Conservation (phyloP, 2,329 filamentous ascomycete genomes). For the Aspergillus carbonarius region DNA sequence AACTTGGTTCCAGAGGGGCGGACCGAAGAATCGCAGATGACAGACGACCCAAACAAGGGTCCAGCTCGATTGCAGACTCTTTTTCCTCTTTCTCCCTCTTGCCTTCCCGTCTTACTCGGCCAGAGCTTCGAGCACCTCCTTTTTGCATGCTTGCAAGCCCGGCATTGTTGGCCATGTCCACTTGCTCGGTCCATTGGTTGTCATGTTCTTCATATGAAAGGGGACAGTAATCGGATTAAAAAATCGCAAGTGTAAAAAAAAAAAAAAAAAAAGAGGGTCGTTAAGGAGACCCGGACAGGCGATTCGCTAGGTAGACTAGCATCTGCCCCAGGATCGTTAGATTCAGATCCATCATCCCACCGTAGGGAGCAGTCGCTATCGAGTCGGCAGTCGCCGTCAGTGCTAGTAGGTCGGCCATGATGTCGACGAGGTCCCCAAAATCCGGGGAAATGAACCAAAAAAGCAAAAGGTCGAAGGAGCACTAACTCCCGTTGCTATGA, state of each 20-base stretch:
- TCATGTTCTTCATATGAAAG: neutral
- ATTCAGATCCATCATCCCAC: slow-evolving; percentile 10
- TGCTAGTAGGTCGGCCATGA: neutral
- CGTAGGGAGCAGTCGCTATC: neutral
- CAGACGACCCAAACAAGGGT: neutral
- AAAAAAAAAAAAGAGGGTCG: neutral
- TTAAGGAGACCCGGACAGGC: neutral
- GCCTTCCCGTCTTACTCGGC: neutral
- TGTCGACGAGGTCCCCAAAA: neutral
- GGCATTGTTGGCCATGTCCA: neutral
- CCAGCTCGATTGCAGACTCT: neutral
- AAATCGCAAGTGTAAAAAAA: neutral
- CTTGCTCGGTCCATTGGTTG: neutral
- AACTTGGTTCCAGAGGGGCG: neutral
- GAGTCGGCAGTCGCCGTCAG: neutral
- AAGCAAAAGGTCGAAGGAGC: neutral
- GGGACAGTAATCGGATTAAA: neutral
- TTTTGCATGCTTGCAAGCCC: neutral
- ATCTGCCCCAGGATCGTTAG: slow-evolving; percentile 10
- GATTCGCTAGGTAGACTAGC: neutral
- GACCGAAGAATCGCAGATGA: neutral
- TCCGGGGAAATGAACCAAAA: neutral
- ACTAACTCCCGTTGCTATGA: neutral
- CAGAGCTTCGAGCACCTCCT: neutral
- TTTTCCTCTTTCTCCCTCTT: neutral